Conservation (phyloP, 2,329 filamentous ascomycete species). For the Acrodontium crateriforme region DNA sequence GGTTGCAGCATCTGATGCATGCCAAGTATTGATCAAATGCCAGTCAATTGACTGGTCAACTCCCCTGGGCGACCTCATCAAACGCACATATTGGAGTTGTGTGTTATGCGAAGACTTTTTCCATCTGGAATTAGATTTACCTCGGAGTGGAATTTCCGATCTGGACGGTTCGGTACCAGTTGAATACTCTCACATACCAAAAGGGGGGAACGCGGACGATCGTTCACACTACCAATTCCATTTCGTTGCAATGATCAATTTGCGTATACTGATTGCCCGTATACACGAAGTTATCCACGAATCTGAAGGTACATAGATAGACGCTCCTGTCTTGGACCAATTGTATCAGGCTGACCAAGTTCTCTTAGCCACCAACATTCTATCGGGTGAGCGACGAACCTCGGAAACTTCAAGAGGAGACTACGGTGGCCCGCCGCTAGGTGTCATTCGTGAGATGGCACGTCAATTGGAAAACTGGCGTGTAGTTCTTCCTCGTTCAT, state of each 20-base stretch:
- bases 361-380: too few species aligned
- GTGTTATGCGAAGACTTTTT: conserved; percentile 36
- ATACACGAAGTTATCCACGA: conserved; percentile 40
- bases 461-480: conserved; percentile 46
- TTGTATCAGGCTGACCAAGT: too few species aligned
- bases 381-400: conserved; percentile 1
- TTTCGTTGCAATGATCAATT: conserved; percentile 46
- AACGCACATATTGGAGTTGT: conserved; percentile 45
- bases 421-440: conserved; percentile 25
- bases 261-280: conserved; percentile 39
- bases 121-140: conserved; percentile 45
- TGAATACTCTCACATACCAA: conserved; percentile 38
- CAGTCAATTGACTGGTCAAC: conserved; percentile 33
- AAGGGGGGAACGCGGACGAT: conserved; percentile 24
- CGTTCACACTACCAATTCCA: conserved; percentile 43
- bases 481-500: conserved; percentile 37
- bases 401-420: conserved; percentile 18
- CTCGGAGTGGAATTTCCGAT: conserved; percentile 40
- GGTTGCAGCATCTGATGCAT: conserved; percentile 42
- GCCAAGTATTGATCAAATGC: conserved; percentile 42
- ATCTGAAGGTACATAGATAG: conserved; percentile 31
- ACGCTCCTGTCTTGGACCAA: neutral
- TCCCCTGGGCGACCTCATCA: conserved; percentile 37
- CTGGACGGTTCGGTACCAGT: conserved; percentile 41
- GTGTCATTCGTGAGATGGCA: conserved; percentile 38